Percentiles rank a stretch among this genome's conserved stretches.
phyloP scores from a whole-genome alignment of 2,329 filamentous ascomycete species.

The Colletotrichum costaricense region DNA sequence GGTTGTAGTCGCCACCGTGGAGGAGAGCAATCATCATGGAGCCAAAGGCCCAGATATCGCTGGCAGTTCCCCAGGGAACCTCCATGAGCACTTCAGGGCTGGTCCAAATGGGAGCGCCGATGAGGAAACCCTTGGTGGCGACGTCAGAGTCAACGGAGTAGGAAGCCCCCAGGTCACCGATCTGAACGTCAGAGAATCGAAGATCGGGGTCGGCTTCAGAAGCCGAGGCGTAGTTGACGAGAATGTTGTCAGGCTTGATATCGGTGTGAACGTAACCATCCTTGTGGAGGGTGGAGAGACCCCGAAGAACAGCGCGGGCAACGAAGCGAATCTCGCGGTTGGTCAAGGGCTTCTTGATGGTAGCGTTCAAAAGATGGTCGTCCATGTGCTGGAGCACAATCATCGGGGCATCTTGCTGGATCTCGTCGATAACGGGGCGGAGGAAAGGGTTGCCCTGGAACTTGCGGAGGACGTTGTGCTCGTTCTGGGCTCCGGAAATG shows the following conservation, averaged over 20 bases:
- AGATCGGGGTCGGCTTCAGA: slow-evolving; percentile 30
- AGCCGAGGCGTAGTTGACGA: slow-evolving; percentile 28
- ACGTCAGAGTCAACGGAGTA: slow-evolving; percentile 32
- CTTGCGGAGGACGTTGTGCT: slow-evolving; percentile 33
- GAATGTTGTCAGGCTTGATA: slow-evolving; percentile 34
- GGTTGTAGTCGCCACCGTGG: slow-evolving; percentile 34
- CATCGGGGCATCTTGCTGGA: slow-evolving; percentile 34
- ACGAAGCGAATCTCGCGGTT: slow-evolving; percentile 34
- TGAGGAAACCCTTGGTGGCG: slow-evolving; percentile 28
- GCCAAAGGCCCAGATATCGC: slow-evolving; percentile 88
- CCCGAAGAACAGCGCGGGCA: slow-evolving; percentile 31
- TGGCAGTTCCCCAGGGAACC: slow-evolving; percentile 65
- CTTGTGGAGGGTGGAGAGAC: slow-evolving; percentile 30
- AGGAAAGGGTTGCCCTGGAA: slow-evolving; percentile 34
- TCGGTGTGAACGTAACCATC: slow-evolving; percentile 33
- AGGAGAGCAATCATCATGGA: slow-evolving; percentile 61
- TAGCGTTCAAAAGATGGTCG: slow-evolving; percentile 31
- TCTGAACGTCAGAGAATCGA: slow-evolving; percentile 33
- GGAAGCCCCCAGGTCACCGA: slow-evolving; percentile 29
- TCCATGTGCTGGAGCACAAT: slow-evolving; percentile 34
- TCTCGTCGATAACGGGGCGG: slow-evolving; percentile 34
- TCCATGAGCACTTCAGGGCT: slow-evolving; percentile 33
- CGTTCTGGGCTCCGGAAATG: slow-evolving; percentile 31
- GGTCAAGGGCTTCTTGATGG: slow-evolving; percentile 33
- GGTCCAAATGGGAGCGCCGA: slow-evolving; percentile 33